Evolutionary conservation across 169 alveolate species (phyloP), one percentile per base, ranked within the genome.

Genomic region (Cryptosporidium sp.): DNA sequence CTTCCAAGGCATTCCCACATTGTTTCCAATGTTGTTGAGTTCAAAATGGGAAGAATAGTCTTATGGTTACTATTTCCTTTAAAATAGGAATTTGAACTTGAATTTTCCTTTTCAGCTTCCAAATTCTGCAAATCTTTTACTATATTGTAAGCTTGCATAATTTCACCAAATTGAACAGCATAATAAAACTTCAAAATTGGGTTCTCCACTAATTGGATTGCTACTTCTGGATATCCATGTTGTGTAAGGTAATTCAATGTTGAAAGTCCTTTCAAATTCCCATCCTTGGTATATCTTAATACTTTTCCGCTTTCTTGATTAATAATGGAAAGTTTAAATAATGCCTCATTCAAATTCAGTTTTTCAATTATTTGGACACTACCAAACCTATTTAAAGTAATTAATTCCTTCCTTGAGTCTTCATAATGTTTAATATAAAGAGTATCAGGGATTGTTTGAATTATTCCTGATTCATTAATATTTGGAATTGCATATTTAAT

Each of bases 211-310:
- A 93, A 75, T 53, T 93, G 89, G 21, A 93, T 75, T 0, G 96
- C 97, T 8, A 94, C 68, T 39, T 92, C 95, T 3, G 96, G 72
- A 67, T 93, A 94, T 1, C 93, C 92, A 71, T 94, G 73, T 69
- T 93, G 93, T 21, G 93, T 87, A 10, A 94, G 65, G 87, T 94
- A 94, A 12, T 93, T 75, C 51, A 93, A 75, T n/a, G 94, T 69
- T 18, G 94, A 62, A 53, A 91, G 93, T 56, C 97, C 97, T 21
- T 84, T 61, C 29, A 85, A 84, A 26, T 91, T 85, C 23, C 91
- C 94, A 31, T 84, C 69, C 21, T 86, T 62, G 52, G 93, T 80
- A 18, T 91, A 85, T 26, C 80, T 56, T 21, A 93, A 52, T 6
- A 93, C 93, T 53, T 87, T 94, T 35, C 56, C 85, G 69, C 91